Base-by-base conservation (phyloP, 352 stramenopile species). In the Phytophthora cryptogea region DNA sequence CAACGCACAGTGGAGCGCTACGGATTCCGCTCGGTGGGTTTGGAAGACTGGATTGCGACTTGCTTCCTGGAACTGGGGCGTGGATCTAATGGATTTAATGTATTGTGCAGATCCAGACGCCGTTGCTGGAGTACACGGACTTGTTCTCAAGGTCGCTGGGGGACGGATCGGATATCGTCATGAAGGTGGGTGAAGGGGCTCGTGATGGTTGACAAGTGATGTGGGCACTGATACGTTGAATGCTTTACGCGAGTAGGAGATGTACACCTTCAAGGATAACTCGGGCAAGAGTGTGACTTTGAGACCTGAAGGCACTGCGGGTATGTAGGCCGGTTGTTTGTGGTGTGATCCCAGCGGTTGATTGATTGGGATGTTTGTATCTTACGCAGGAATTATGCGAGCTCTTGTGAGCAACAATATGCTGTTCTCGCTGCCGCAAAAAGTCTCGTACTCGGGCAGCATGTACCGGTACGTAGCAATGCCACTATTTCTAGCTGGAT, bases 251-350 rank as follows among this genome's bases (percentile, higher is more conserved):
- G 26, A 53, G 40, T 54, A 95, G 87, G 87, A 96, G 44, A 96
- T 96, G 87, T 96, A 96, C 59, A 96, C 85, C 35, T 96, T 96
- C 49, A 40, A 78, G 26, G 87, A 96, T 65, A 94, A 96, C 42
- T 96, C 87, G 27, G 80, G 78, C 51, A 94, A 92, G 56, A 94
- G 83, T 42, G 80, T 96, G 45, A 94, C 85, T 27, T 58, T 96
- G 46, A 84, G 87, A 45, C 87, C 87, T 16, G 87, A 96, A 72
- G 85, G 87, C 54, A 96, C 87, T 52, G 85, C 85, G 36, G 83
- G 87, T 76, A 59, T 70, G 54, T 3, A 40, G 33, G 28, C 27
- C 36, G 39, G 6, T 8, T 57, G n/a, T 13, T 2, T 5, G 2
- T 59, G 13, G 5, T 42, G 8, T 8, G 13, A 4, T 4, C 10